A percentile compares a stretch with the other conserved stretches of the same genome.
phyloP scores from a whole-genome alignment of 805 yeast species.

The Dipodascopsis uninucleata region DNA sequence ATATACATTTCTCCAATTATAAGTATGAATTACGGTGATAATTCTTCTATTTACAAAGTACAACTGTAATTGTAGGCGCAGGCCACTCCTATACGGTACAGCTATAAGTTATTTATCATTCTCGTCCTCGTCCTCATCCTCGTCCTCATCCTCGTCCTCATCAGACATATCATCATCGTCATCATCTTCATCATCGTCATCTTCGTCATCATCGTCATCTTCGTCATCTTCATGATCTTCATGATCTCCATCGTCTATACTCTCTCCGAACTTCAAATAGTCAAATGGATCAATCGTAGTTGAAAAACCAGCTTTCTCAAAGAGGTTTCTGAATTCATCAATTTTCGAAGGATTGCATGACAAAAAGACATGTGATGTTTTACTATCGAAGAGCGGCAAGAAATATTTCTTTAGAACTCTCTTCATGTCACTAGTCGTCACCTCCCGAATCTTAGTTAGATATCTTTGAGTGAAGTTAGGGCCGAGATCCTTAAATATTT shows the following conservation, averaged over 20 bases:
- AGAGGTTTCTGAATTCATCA: constrained; percentile 45
- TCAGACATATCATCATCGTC: constrained; percentile 18
- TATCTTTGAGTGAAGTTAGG: constrained; percentile 55
- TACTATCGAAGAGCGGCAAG: constrained; percentile 57
- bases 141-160: constrained; percentile 16
- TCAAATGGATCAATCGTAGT: constrained; percentile 55
- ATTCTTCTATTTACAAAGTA: too few relatives aligned
- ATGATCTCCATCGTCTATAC: constrained; percentile 29
- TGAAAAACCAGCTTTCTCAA: constrained; percentile 55
- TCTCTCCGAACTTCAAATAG: constrained; percentile 30
- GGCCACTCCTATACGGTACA: too few relatives aligned
- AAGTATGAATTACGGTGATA: too few relatives aligned
- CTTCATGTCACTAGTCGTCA: constrained; percentile 49
- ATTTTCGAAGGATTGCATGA: constrained; percentile 69
- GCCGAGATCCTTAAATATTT: constrained; percentile 65
- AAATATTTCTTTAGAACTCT: constrained; percentile 54
- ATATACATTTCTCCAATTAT: too few relatives aligned
- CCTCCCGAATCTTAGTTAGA: constrained; percentile 49
- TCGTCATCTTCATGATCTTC: constrained; percentile 29
- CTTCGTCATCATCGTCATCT: constrained; percentile 32
- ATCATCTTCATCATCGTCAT: constrained; percentile 27
- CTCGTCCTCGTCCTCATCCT: constrained; percentile 6
- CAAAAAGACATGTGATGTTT: constrained; percentile 57
- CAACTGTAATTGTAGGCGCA: too few relatives aligned
- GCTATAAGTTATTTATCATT: too few relatives aligned